These are phyloP conservation scores for Canariomyces notabilis DNA, from an alignment of 2,329 filamentous ascomycete species.

Conservation along the genomic window DNA sequence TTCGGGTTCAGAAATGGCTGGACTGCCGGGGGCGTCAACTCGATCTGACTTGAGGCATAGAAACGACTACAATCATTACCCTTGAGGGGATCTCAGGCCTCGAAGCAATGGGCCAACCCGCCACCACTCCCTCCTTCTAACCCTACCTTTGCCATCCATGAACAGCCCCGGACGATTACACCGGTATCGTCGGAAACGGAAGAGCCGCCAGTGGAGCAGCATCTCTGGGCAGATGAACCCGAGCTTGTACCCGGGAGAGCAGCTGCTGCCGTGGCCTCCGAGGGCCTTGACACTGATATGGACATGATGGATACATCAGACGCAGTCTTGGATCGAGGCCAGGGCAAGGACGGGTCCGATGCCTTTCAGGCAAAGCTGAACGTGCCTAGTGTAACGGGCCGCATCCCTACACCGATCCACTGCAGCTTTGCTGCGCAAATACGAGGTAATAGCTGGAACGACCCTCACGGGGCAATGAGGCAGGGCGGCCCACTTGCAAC, in stretches of 20 bases:
- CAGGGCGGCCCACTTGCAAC: conserved; percentile 35
- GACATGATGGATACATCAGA: conserved; percentile 44
- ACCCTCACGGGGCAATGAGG: conserved; percentile 30
- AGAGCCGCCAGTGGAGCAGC: conserved; percentile 21
- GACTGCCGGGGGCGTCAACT: not conserved
- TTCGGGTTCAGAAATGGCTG: not conserved
- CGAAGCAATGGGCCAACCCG: conserved; percentile 21
- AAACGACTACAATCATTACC: conserved; percentile 28
- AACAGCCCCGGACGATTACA: conserved; percentile 13
- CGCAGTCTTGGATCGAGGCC: conserved; percentile 14
- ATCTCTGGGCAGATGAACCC: conserved; percentile 22
- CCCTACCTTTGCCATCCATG: conserved; percentile 9
- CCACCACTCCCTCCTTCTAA: conserved; percentile 18
- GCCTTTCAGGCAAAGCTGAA: conserved; percentile 30
- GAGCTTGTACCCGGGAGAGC: conserved; percentile 22
- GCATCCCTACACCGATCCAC: conserved; percentile 57
- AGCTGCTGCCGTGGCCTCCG: conserved; percentile 14
- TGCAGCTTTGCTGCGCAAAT: conserved; percentile 52
- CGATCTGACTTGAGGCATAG: conserved; percentile 36
- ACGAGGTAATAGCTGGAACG: conserved; percentile 46
- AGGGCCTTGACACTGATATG: conserved; percentile 40
- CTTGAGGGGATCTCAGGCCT: conserved; percentile 21
- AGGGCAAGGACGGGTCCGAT: conserved; percentile 28
- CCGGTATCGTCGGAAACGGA: conserved; percentile 29
- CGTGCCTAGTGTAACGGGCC: conserved; percentile 36